Conservation (phyloP, 768 basidiomycete genomes). For the Lentinula lateritia region DNA sequence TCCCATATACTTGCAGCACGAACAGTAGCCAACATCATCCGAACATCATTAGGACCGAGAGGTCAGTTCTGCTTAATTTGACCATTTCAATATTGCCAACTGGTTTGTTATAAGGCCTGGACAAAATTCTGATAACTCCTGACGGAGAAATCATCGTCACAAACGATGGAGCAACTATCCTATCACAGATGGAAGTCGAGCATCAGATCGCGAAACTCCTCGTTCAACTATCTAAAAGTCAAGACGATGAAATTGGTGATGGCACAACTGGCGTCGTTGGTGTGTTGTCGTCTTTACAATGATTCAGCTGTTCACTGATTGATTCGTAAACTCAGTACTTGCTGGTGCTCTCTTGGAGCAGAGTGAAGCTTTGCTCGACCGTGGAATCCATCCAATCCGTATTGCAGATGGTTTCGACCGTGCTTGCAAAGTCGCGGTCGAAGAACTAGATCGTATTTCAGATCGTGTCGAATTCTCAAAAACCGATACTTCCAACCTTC, state of each 20-base stretch:
- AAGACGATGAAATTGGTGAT: conserved; percentile 99
- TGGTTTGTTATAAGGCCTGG: conserved; percentile 54
- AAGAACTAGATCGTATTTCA: conserved; percentile 85
- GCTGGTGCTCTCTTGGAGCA: conserved; percentile 97
- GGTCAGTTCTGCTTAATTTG: conserved; percentile 40
- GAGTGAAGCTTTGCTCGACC: conserved; percentile 92
- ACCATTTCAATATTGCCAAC: background rate
- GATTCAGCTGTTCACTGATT: background rate
- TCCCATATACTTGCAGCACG: conserved; percentile 94
- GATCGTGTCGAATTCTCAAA: conserved; percentile 85
- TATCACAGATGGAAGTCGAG: conserved; percentile 98
- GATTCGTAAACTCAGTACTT: conserved; percentile 52
- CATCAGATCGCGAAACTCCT: conserved; percentile 98
- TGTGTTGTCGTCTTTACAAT: conserved; percentile 34
- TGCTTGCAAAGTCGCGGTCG: conserved; percentile 86
- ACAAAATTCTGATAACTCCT: conserved; percentile 91
- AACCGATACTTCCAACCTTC: conserved; percentile 77
- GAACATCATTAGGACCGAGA: conserved; percentile 92
- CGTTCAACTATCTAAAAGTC: conserved; percentile 93
- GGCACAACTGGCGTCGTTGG: conserved; percentile 99
- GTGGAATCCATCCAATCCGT: conserved; percentile 98
- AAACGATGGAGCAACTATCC: conserved; percentile 97
- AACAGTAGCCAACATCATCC: conserved; percentile 90
- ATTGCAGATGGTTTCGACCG: conserved; percentile 99
- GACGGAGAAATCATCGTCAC: conserved; percentile 99